Percentiles rank a stretch among this genome's conserved stretches.
Conservation (phyloP, 2,329 filamentous ascomycete genomes). For the Curvularia sp. region DNA sequence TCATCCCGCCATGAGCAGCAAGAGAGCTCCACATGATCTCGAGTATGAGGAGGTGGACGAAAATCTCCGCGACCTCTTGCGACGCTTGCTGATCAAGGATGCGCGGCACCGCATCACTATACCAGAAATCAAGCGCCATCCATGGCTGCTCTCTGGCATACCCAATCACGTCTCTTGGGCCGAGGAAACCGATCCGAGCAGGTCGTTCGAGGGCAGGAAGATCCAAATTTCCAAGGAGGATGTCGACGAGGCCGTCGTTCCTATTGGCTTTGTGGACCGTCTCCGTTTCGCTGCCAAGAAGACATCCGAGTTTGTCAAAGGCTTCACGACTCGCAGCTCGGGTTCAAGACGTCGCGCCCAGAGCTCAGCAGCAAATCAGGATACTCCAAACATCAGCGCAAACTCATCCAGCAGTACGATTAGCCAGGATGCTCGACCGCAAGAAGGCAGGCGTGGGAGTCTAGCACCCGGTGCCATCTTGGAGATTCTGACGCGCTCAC, state of each 20-base stretch:
- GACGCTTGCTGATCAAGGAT: constrained; percentile 84
- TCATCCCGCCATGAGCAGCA: constrained; percentile 66
- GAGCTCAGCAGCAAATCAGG: constrained; percentile 63
- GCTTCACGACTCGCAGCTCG: constrained; percentile 39
- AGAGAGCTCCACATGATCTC: constrained; percentile 78
- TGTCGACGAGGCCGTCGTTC: constrained; percentile 87
- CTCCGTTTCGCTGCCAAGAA: constrained; percentile 74
- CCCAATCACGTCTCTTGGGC: constrained; percentile 80
- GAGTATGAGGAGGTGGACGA: constrained; percentile 87
- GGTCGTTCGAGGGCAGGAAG: constrained; percentile 77
- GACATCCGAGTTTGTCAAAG: constrained; percentile 38
- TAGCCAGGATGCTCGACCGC: constrained; percentile 61
- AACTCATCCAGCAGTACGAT: constrained; percentile 63
- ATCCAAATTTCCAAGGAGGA: constrained; percentile 95
- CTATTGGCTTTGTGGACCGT: constrained; percentile 84
- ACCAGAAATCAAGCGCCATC: constrained; percentile 90
- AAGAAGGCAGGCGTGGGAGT: constrained; percentile 63
- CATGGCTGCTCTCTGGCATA: constrained; percentile 85
- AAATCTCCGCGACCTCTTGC: constrained; percentile 78
- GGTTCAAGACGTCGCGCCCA: constrained; percentile 62
- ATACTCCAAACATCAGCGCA: constrained; percentile 60
- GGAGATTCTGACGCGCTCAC: constrained; percentile 58
- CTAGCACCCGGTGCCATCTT: constrained; percentile 66
- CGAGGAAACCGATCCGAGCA: constrained; percentile 88
- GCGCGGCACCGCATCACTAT: constrained; percentile 87